phyloP scores from a whole-genome alignment of 139 green algal genomes.

The Coccomyxa sp. region DNA sequence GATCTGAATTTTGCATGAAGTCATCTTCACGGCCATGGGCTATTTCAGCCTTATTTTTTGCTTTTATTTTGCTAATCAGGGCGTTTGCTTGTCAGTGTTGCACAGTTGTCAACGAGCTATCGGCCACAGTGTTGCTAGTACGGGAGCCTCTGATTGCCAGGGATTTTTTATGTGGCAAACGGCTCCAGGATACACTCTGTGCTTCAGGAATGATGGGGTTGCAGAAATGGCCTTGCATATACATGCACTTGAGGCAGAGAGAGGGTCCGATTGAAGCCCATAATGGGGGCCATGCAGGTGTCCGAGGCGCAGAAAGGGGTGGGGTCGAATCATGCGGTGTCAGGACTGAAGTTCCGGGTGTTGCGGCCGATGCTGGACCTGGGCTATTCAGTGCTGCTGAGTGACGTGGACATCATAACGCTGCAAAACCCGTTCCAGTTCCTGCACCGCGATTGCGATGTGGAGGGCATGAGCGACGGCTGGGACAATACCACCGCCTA shows the following conservation, averaged over 20 bases:
- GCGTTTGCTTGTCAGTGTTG: no score
- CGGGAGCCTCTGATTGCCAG: no score
- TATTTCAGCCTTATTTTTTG: no score
- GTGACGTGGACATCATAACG: constrained; percentile 66
- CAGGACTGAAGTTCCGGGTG: constrained; percentile 74
- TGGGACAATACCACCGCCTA: constrained; percentile 69
- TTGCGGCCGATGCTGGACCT: constrained; percentile 58
- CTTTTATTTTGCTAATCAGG: no score
- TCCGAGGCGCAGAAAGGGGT: constrained; percentile 36
- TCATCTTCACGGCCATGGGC: no score
- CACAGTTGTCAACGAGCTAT: no score
- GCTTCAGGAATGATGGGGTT: not conserved
- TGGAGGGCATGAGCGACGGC: constrained; percentile 70
- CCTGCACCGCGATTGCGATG: constrained; percentile 64
- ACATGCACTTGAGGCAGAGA: not conserved
- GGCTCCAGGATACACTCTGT: not conserved
- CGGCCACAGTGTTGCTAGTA: no score
- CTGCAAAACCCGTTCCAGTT: constrained; percentile 71
- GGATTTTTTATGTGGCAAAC: not conserved
- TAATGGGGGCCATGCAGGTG: constrained; percentile 18
- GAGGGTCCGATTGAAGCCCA: not conserved
- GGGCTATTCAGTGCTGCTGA: constrained; percentile 52
- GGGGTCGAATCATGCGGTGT: constrained; percentile 67
- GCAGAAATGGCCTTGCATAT: not conserved
- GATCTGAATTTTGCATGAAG: not conserved